Conservation (phyloP, 805 yeast genomes). For the Starmerella sp. region DNA sequence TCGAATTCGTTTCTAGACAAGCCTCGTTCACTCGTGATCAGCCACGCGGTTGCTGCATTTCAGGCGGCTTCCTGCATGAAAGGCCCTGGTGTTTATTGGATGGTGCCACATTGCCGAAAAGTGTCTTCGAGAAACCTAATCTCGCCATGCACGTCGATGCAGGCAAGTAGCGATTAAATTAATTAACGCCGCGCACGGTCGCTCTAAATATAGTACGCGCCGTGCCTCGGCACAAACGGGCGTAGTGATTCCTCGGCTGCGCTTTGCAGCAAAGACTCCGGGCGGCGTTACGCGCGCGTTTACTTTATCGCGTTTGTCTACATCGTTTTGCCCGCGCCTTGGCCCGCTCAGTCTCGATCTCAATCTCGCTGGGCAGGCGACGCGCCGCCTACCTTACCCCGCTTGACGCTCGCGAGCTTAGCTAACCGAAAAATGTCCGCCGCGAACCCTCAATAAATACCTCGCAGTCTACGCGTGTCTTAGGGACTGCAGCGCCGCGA, state of each 20-base stretch:
- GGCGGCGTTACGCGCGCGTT: too few relatives aligned
- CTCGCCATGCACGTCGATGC: neutral
- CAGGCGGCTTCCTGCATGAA: too few relatives aligned
- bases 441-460: neutral
- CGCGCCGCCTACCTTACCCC: neutral
- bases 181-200: neutral
- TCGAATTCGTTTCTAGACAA: too few relatives aligned
- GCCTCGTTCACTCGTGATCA: too few relatives aligned
- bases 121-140: neutral
- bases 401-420: neutral
- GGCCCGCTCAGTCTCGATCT: neutral
- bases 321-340: neutral
- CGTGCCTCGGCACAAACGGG: too few relatives aligned
- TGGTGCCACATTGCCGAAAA: neutral
- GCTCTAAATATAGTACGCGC: neutral
- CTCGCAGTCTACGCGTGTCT: neutral
- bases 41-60: too few relatives aligned
- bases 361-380: neutral
- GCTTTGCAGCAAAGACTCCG: too few relatives aligned
- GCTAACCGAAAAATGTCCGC: neutral
- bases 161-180: neutral
- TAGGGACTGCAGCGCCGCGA: neutral
- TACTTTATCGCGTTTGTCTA: neutral
- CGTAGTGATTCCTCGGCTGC: too few relatives aligned
- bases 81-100: neutral